phyloP scores from a whole-genome alignment of 2,329 filamentous ascomycete species.

The Aspergillus sp. region DNA sequence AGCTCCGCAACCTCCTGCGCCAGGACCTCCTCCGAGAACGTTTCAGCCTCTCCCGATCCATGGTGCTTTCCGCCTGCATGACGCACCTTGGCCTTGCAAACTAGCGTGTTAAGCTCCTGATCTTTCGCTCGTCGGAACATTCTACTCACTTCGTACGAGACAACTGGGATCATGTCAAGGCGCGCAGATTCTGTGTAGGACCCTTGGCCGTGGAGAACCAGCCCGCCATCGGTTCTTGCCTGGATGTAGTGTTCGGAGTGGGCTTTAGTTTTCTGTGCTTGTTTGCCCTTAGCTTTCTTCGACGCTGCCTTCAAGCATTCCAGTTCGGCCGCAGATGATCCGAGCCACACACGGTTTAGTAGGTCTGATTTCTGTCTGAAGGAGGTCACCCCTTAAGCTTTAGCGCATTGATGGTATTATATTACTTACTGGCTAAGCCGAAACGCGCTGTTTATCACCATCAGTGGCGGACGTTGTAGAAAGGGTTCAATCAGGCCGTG shows the following conservation, averaged over 20 bases:
- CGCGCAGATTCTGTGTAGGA: neutral
- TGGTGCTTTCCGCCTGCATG: neutral
- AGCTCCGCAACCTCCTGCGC: conserved; percentile 1
- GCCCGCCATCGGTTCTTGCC: neutral
- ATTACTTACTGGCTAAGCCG: no score
- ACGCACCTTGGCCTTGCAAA: conserved; percentile 1
- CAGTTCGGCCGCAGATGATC: no score
- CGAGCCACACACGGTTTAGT: no score
- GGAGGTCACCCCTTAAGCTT: no score
- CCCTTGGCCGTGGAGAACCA: neutral
- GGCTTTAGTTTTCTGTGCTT: neutral
- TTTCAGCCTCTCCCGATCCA: neutral
- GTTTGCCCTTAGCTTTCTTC: neutral
- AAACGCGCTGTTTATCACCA: no score
- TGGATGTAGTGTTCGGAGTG: no score
- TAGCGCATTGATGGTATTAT: no score
- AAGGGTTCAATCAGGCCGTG: no score
- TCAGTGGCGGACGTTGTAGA: no score
- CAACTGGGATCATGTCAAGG: neutral
- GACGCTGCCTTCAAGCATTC: neutral
- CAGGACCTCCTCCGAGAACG: neutral
- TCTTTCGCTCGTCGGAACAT: neutral
- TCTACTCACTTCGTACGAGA: conserved; percentile 1
- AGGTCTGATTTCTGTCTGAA: no score
- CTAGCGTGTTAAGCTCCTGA: neutral